A percentile compares a stretch with the other conserved stretches of the same genome.
These are phyloP conservation scores for Botryotinia globosa DNA, from an alignment of 2,329 filamentous ascomycete genomes.

Conservation along the genomic window DNA sequence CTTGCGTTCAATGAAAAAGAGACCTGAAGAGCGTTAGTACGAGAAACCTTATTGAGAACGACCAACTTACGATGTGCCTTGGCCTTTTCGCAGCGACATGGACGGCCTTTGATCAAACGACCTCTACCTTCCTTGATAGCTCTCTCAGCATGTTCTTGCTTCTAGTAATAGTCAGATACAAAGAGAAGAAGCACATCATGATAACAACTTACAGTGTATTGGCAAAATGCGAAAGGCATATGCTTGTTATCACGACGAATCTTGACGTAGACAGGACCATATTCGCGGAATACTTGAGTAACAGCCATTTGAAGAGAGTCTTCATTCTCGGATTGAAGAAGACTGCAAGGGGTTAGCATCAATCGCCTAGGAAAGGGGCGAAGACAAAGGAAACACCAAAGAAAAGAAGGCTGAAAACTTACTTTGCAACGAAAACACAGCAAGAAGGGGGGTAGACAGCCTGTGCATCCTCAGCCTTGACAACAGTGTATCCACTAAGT, in stretches of 20 bases:
- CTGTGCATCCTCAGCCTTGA: constrained; percentile 35
- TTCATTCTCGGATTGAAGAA: constrained; percentile 51
- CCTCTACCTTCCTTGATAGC: constrained; percentile 51
- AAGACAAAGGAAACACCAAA: background rate
- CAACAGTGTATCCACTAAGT: constrained; percentile 17
- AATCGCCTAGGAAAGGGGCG: background rate
- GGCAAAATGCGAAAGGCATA: constrained; percentile 64
- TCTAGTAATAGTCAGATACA: constrained; percentile 42
- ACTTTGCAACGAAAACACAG: constrained; percentile 67
- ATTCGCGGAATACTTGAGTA: constrained; percentile 51
- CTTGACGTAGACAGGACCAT: constrained; percentile 59
- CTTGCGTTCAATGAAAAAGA: constrained; percentile 48
- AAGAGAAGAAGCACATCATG: background rate
- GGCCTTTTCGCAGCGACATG: constrained; percentile 58
- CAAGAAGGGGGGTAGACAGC: constrained; percentile 46
- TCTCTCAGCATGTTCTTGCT: constrained; percentile 47
- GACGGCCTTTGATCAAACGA: constrained; percentile 51
- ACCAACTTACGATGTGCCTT: constrained; percentile 54
- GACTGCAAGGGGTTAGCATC: constrained; percentile 40
- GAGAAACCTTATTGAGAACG: background rate
- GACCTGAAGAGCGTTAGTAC: constrained; percentile 41
- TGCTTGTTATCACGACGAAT: constrained; percentile 57
- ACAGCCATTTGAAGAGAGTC: constrained; percentile 52
- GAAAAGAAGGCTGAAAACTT: constrained; percentile 38
- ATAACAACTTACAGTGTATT: constrained; percentile 54